Evolutionary conservation across 495 filamentous ascomycete species (phyloP).

Genomic region (Neurospora sp.): DNA sequence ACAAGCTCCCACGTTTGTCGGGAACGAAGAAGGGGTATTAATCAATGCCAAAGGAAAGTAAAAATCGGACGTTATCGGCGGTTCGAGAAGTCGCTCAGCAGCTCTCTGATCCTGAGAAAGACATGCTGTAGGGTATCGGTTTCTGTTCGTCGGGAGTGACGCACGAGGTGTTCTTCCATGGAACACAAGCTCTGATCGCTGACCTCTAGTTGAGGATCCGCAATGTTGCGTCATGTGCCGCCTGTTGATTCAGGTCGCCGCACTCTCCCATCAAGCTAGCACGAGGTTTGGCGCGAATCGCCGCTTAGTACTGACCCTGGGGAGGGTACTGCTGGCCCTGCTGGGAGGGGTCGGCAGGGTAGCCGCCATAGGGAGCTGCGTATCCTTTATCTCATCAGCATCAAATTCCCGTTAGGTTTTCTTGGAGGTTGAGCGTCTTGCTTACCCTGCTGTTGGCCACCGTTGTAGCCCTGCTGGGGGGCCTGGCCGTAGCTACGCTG

Average conservation of each 20-base stretch:
- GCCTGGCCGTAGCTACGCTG: neutral
- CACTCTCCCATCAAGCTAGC: neutral
- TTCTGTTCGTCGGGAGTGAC: neutral
- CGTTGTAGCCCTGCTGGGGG: neutral
- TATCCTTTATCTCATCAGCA: constrained; percentile 2
- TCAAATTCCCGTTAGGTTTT: neutral
- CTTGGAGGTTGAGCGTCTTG: constrained; percentile 21
- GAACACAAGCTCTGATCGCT: neutral
- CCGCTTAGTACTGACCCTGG: constrained; percentile 19
- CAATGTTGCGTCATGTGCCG: neutral
- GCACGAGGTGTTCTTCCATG: neutral
- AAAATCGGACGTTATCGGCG: neutral
- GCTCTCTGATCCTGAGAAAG: neutral
- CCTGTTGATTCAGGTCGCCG: neutral
- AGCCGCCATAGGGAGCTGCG: constrained; percentile 22
- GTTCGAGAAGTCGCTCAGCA: neutral
- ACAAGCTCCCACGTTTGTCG: neutral
- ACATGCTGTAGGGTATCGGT: neutral
- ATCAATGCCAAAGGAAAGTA: neutral
- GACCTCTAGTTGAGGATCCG: neutral
- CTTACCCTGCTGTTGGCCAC: neutral
- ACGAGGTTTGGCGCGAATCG: neutral
- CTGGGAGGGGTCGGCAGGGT: constrained; percentile 27
- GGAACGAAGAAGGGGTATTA: constrained; percentile 1
- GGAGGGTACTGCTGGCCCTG: constrained; percentile 21